phyloP scores from a whole-genome alignment of 2,329 filamentous ascomycete species.

The Acrocalymma vagum region DNA sequence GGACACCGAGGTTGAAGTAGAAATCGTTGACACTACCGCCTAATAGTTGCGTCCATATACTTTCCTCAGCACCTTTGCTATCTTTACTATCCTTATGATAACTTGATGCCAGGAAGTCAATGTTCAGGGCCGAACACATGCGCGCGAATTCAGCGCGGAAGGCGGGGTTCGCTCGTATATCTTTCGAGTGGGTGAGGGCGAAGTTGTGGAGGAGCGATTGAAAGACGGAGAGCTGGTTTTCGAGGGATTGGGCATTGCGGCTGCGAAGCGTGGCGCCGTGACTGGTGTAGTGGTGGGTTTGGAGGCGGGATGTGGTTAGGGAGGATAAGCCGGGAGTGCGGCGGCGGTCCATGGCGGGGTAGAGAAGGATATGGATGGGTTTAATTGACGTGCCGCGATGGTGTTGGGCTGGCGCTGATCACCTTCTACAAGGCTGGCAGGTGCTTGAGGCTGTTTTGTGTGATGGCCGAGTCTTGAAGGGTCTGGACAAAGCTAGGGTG shows the following conservation, averaged over 20 bases:
- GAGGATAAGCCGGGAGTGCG: slow-evolving; percentile 91
- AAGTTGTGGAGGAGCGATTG: slow-evolving; percentile 95
- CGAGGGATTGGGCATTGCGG: slow-evolving; percentile 83
- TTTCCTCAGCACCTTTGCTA: slow-evolving; percentile 63
- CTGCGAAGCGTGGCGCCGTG: slow-evolving; percentile 89
- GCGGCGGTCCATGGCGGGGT: slow-evolving; percentile 58
- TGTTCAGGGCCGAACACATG: slow-evolving; percentile 97
- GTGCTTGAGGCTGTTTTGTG: no score
- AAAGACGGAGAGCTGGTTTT: slow-evolving; percentile 95
- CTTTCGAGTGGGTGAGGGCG: slow-evolving; percentile 90
- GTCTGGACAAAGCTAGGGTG: no score
- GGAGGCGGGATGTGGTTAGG: slow-evolving; percentile 65
- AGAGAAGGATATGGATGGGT: neutral
- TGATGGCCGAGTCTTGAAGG: no score
- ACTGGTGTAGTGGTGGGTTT: slow-evolving; percentile 86
- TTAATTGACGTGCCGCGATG: no score
- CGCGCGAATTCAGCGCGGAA: slow-evolving; percentile 97
- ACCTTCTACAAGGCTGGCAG: no score
- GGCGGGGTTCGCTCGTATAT: slow-evolving; percentile 92
- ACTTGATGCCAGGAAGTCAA: slow-evolving; percentile 81
- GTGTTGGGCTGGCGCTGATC: no score
- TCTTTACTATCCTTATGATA: slow-evolving; percentile 56
- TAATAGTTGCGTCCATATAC: slow-evolving; percentile 91
- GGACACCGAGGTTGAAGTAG: slow-evolving; percentile 96
- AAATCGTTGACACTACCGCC: slow-evolving; percentile 96